Percentiles rank a stretch among this genome's conserved stretches.
phyloP scores from a whole-genome alignment of 208 protist genomes.

The Plasmodiophora brassicae region DNA sequence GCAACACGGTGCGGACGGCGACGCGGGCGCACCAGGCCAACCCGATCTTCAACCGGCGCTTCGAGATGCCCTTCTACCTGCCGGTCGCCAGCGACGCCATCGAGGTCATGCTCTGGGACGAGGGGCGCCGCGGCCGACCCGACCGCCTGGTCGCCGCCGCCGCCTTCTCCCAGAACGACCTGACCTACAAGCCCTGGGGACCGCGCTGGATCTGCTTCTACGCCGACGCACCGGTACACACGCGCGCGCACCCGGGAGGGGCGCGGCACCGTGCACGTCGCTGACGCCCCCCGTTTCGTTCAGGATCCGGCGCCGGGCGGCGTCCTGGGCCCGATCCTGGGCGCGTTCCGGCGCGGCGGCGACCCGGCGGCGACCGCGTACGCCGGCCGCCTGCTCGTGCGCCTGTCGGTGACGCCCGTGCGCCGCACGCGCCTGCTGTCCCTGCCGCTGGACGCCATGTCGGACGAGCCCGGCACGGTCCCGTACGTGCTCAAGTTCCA shows the following conservation, averaged over 20 bases:
- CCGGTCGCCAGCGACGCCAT: neutral
- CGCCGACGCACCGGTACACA: neutral
- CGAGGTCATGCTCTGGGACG: constrained; percentile 2
- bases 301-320: neutral
- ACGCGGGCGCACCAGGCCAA: neutral
- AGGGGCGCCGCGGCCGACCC: neutral
- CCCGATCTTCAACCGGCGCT: constrained; percentile 8
- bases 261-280: neutral
- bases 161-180: neutral
- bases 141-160: neutral
- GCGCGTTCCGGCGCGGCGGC: neutral
- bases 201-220: neutral
- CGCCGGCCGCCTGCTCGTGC: neutral
- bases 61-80: constrained; percentile 24
- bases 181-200: constrained; percentile 12
- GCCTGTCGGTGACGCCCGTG: neutral
- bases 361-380: neutral
- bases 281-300: neutral
- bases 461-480: neutral
- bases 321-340: neutral
- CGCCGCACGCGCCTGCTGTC: neutral
- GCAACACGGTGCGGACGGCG: neutral
- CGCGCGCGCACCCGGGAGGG: neutral
- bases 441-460: neutral
- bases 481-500: neutral